Evolutionary conservation across 2,329 filamentous ascomycete species (phyloP), one percentile per base, ranked within the genome.

Genomic region (Mycosphaerelloides madeirae): DNA sequence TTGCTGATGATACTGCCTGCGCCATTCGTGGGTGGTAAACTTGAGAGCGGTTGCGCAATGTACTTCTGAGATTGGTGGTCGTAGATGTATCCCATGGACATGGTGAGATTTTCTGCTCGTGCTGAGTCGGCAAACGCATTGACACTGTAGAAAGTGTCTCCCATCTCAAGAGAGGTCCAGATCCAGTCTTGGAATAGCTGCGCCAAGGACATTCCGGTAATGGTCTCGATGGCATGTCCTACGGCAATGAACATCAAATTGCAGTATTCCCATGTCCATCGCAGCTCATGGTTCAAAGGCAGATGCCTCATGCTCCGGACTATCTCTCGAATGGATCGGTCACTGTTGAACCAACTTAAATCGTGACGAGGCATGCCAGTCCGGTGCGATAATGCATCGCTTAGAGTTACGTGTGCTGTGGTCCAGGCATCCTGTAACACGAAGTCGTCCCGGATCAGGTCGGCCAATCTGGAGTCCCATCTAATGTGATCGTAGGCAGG

Each of bases 201-300:
- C 5, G 53, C 53, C 15, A 69, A 63, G 15, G 56, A 42, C 12
- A 49, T 44, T 0, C 61, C 61, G 2, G 69, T 70, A 1, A 74
- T 55, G 2, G 60, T 67, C 57, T 78, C 67, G 6, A 76, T 55
- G 3, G 66, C 62, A 53, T 77, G 67, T n/a, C 68, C 61, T 0
- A 71, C 68, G 1, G 68, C 68, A 29, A 69, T 67, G 56, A 66
- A 80, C 70, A 78, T 74, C 16, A 74, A 59, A 54, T 79, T 79
- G 63, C 67, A 71, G 59, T 79, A 80, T 49, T 74, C 67, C 37
- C 58, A 75, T 8, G 54, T 61, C 0, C 67, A 69, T 11, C 74
- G 65, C 16, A 73, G 60, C 22, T 68, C 51, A 4, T 61, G 59
- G 7, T 60, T 68, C 29, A 72, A 2, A 64, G 67, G 47, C 1